Evolutionary conservation across 495 filamentous ascomycete genomes (phyloP), one percentile per base, ranked within the genome.

Genomic region (Xylaria sp.): DNA sequence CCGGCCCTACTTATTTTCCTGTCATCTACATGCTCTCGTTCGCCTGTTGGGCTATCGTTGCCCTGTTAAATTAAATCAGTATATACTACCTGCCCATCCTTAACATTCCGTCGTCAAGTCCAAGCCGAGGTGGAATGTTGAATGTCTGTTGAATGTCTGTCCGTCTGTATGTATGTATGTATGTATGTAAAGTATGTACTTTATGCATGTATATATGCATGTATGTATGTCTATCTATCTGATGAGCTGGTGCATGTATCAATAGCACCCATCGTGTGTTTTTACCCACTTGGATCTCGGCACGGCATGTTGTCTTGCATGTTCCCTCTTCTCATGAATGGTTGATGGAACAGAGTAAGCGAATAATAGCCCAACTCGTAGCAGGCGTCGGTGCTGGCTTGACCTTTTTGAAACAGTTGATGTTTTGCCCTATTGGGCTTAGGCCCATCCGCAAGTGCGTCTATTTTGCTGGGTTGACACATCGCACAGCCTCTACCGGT

Each of bases 301-400:
- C 50, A 53, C 48, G 69, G 37, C 48, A 55, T 71, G 61, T 63
- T 70, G 68, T 71, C 69, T 71, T 71, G 69, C 68, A 70, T 70
- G 68, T 70, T 70, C 68, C 68, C n/a, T 55, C 35, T 46, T 5
- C 29, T 53, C 44, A 15, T 24, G 21, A 44, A 61, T 68, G 52
- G 55, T 33, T 19, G 66, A 48, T 15, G 66, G 41, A 58, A 26
- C 17, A 19, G 50, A 46, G 52, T 48, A 68, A 68, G 66, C 66
- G 66, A 68, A 59, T 58, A 58, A n/a, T 58, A 41, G 33, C 11
- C 35, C 15, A 62, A 62, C 35, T 43, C 59, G 59, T 62, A 62
- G 59, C 59, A 62, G 21, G 21, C 14, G 37, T 24, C 37, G 59
- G 43, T 41, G 62, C 62, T 62, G 48, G 65, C 65, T 58, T n/a